A percentile compares a stretch with the other conserved stretches of the same genome.
Conservation (phyloP, 148 eudicot species). For the Rhododendron vialii region DNA sequence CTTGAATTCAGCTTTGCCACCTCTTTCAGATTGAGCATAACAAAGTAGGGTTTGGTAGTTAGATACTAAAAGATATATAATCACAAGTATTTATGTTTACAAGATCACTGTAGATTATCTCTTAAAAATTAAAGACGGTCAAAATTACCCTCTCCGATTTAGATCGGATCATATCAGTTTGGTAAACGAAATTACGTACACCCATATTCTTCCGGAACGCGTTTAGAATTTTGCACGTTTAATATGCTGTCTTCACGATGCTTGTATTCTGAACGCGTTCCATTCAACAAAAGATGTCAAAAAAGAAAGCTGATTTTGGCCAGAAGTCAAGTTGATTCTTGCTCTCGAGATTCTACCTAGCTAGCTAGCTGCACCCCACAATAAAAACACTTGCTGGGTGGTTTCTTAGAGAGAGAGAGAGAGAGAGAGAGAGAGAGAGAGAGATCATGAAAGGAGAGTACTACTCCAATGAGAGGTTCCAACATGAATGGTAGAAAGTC, state of each 20-base stretch:
- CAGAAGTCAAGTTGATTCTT: not conserved
- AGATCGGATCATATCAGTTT: too few relatives aligned
- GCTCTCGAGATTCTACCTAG: not conserved
- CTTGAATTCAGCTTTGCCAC: constrained; percentile 29
- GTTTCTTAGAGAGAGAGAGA: too few relatives aligned
- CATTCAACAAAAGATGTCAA: not conserved
- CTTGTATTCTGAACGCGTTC: not conserved
- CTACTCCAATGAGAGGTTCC: too few relatives aligned
- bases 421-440: too few relatives aligned
- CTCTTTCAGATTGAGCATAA: constrained; percentile 4
- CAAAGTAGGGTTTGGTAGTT: not conserved
- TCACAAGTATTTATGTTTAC: too few relatives aligned
- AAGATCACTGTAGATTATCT: too few relatives aligned
- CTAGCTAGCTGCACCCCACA: not conserved
- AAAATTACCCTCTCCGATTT: too few relatives aligned
- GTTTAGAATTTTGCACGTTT: not conserved
- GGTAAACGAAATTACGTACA: too few relatives aligned
- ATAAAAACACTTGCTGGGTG: too few relatives aligned
- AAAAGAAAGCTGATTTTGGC: not conserved
- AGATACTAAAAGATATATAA: not conserved
- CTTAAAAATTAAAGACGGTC: too few relatives aligned
- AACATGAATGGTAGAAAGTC: not conserved
- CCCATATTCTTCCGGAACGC: not conserved
- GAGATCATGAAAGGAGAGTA: too few relatives aligned
- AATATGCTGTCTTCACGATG: not conserved